phyloP scores from a whole-genome alignment of 1,139 yeast species.

The Protomyces pachydermus region DNA sequence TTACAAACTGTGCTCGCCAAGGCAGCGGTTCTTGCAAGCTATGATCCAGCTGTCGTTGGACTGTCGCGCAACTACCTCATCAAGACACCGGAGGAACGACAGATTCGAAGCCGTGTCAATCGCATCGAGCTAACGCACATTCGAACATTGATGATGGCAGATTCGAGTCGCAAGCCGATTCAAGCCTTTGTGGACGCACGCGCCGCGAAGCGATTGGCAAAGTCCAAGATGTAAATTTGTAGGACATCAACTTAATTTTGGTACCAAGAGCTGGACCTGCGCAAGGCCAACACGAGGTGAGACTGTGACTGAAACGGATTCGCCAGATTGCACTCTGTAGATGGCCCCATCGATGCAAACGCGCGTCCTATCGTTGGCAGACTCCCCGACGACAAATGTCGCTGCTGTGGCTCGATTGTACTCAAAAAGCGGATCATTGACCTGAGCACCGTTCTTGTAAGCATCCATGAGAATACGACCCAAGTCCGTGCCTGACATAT shows the following conservation, averaged over 20 bases:
- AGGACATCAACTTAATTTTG: neutral
- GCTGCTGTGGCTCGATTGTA: slow-evolving; percentile 6
- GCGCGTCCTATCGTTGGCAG: neutral
- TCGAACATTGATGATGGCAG: slow-evolving; percentile 11
- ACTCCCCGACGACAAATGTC: neutral
- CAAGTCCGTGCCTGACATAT: slow-evolving; percentile 7
- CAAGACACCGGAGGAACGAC: neutral
- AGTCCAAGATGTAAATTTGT: neutral
- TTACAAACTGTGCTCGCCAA: neutral
- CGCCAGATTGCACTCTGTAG: neutral
- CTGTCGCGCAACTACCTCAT: slow-evolving; percentile 1
- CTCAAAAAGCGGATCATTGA: slow-evolving; percentile 12
- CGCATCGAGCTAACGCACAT: slow-evolving; percentile 9
- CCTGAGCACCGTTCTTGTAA: slow-evolving; percentile 19
- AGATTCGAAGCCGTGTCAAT: slow-evolving; percentile 5
- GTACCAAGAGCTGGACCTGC: slow-evolving; percentile 4
- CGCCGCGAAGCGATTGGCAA: slow-evolving; percentile 8
- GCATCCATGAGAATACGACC: slow-evolving; percentile 21
- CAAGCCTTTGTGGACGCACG: slow-evolving; percentile 18
- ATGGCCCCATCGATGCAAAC: slow-evolving; percentile 18
- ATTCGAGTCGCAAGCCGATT: slow-evolving; percentile 6
- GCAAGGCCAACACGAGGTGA: neutral
- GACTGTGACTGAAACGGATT: neutral
- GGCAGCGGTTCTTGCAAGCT: slow-evolving; percentile 7
- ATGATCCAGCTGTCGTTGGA: slow-evolving; percentile 1